phyloP scores from a whole-genome alignment of 208 protist genomes.

The Leishmania amazonensis region DNA sequence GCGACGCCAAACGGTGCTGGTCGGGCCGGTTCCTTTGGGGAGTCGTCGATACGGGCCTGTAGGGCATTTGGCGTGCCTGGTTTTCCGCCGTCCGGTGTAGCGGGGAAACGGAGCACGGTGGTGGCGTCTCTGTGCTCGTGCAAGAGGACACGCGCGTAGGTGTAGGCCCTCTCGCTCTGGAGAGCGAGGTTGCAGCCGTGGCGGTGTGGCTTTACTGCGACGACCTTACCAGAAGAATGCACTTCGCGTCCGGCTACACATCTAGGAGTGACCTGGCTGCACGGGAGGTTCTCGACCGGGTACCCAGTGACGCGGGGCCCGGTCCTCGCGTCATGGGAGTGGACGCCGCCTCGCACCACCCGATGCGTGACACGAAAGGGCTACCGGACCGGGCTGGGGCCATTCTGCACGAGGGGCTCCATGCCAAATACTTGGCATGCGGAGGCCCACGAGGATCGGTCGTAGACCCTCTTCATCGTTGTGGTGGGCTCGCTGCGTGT shows the following conservation, averaged over 20 bases:
- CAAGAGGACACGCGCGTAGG: background rate
- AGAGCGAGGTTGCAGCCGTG: background rate
- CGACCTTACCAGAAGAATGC: background rate
- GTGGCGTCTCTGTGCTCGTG: background rate
- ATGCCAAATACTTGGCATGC: background rate
- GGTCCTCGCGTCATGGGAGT: background rate
- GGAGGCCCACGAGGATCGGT: background rate
- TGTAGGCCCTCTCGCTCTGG: background rate
- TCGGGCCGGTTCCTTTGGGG: background rate
- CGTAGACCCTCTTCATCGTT: background rate
- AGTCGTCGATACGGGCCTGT: background rate
- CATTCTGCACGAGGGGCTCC: background rate
- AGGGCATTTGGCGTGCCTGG: background rate
- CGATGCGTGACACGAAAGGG: background rate
- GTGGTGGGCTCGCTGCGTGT: background rate
- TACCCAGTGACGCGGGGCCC: background rate
- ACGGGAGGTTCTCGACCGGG: background rate
- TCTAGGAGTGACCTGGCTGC: background rate
- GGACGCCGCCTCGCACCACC: background rate
- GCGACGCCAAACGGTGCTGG: background rate
- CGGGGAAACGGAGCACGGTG: background rate
- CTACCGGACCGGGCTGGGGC: background rate
- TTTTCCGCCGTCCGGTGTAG: background rate
- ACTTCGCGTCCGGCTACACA: background rate
- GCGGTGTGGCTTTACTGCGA: background rate